phyloP scores from a whole-genome alignment of 768 basidiomycete species.

The Saitozyma sp. region DNA sequence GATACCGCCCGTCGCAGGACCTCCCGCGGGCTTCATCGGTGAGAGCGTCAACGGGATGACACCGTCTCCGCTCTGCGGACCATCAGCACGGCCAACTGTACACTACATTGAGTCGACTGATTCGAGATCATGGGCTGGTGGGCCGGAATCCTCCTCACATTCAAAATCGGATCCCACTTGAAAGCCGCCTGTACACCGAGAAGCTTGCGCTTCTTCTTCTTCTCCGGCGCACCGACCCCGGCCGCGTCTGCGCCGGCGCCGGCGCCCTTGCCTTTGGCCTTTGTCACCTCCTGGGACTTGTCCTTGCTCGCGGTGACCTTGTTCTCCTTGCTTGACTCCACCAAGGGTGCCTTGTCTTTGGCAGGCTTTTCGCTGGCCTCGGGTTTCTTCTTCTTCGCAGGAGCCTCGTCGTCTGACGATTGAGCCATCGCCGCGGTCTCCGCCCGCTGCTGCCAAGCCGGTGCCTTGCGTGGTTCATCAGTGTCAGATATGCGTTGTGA shows the following conservation, averaged over 20 bases:
- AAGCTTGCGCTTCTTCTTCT: conserved; percentile 47
- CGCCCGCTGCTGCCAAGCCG: not conserved
- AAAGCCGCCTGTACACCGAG: conserved; percentile 34
- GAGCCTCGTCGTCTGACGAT: not conserved
- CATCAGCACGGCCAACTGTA: conserved; percentile 1
- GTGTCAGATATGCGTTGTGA: not conserved
- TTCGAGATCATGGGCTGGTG: not conserved
- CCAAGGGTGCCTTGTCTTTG: conserved; percentile 1
- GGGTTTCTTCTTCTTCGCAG: not conserved
- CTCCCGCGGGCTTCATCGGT: conserved; percentile 27
- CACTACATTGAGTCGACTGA: not conserved
- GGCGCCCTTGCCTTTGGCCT: conserved; percentile 7
- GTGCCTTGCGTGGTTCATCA: not conserved
- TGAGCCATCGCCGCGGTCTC: not conserved
- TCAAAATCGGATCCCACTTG: conserved; percentile 42
- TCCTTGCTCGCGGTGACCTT: conserved; percentile 2
- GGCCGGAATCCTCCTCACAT: conserved; percentile 28
- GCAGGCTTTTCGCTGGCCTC: not conserved
- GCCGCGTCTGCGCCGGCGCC: not conserved
- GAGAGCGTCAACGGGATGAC: conserved; percentile 38
- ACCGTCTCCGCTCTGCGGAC: conserved; percentile 38
- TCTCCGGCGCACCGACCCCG: conserved; percentile 17
- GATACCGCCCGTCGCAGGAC: conserved; percentile 27
- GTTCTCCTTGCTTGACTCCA: not conserved
- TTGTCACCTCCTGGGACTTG: conserved; percentile 11